Conservation (phyloP, 2,329 filamentous ascomycete genomes). For the Metarhizium album region DNA sequence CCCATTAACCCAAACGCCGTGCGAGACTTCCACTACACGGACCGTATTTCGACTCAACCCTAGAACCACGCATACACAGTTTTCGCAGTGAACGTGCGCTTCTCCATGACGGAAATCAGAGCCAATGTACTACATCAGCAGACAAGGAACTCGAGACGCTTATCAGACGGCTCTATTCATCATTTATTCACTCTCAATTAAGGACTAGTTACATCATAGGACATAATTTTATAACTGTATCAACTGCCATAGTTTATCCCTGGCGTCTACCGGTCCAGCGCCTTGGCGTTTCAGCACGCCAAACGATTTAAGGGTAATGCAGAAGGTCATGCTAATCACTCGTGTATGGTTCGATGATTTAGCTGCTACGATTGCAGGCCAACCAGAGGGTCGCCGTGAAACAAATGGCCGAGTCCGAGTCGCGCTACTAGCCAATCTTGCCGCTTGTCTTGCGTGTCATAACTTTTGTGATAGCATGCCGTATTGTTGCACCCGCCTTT, state of each 20-base stretch:
- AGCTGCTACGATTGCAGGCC: background rate
- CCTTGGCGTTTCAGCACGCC: background rate
- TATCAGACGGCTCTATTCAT: background rate
- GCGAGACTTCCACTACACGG: no score
- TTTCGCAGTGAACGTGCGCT: no score
- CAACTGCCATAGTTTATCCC: background rate
- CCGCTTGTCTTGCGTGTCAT: slow-evolving; percentile 53
- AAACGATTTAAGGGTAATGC: background rate
- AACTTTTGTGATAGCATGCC: slow-evolving; percentile 90
- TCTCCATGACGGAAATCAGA: no score
- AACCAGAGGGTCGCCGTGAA: background rate
- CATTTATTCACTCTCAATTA: background rate
- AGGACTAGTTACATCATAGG: background rate
- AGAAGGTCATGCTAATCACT: background rate
- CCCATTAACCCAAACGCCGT: no score
- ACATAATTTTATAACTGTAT: background rate
- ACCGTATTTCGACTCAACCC: no score
- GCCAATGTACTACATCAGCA: background rate
- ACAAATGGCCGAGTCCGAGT: background rate
- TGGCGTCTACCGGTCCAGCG: background rate
- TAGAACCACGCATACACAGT: no score
- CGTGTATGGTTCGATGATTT: background rate
- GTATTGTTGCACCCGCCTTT: slow-evolving; percentile 77
- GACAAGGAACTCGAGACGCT: background rate
- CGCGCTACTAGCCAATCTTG: slow-evolving; percentile 13